Evolutionary conservation across 2,329 filamentous ascomycete genomes (phyloP), one percentile per base, ranked within the genome.

Genomic region (Monilinia fructicola): DNA sequence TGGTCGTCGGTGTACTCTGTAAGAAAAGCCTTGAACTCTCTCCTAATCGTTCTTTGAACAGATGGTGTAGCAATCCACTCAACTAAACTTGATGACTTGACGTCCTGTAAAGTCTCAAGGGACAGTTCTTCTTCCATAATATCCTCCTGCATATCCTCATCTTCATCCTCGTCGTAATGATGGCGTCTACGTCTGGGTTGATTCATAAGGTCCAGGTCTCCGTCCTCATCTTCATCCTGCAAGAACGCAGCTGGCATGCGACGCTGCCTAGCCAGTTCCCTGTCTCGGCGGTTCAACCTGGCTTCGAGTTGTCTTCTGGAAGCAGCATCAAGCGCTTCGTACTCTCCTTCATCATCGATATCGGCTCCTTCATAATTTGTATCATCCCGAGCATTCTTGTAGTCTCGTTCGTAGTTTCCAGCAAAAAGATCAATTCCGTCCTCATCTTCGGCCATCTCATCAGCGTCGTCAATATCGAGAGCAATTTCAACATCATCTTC

Each of bases 121-220:
- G 93, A 93, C 26, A 99, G 85, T 78, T 98, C 93, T 77, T 96
- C 94, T 70, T 96, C 91, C 91, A 98, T 94, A 70, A 97, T 93
- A 75, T 97, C 92, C 58, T 90, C 91, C 67, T 89, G 91, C 87
- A 97, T 93, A 69, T 93, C 90, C 71, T 97, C 93, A 71, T 97
- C 93, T 16, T 90, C 88, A 52, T 97, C 93, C 78, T 99, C 96
- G 71, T 99, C 95, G 75, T 98, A 99, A 73, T 90, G 87, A 78
- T 95, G 91, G 72, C 95, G 88, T 63, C 92, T 88, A 71, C 94
- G 88, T 65, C 93, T 88, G 28, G 91, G 92, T 77, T 96, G 93
- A 35, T 89, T 87, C 28, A 92, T 92, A 28, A 98, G 83, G 76
- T 98, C 93, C 69, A 93, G 83, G 66, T 95, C 87, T 60, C 87